Conservation (phyloP, 257 asterid genomes). For the Sherardia arvensis region DNA sequence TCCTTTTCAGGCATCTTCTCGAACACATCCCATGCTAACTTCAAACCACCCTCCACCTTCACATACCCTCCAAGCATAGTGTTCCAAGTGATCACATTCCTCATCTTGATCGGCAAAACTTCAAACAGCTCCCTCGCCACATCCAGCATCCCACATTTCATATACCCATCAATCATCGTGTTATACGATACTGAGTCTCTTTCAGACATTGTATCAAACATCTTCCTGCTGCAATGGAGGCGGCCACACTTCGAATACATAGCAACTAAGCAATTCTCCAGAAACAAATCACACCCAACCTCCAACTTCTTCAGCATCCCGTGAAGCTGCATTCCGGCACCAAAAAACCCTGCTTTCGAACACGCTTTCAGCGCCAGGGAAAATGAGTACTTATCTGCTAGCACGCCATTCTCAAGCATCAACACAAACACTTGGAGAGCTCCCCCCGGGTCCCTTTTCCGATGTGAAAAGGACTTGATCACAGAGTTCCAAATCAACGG, state of each 20-base stretch:
- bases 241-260: slow-evolving; percentile 51
- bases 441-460: slow-evolving; percentile 33
- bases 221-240: slow-evolving; percentile 34
- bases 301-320: slow-evolving; percentile 55
- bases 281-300: slow-evolving; percentile 42
- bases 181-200: slow-evolving; percentile 68
- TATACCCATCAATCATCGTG: slow-evolving; percentile 79
- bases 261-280: slow-evolving; percentile 56
- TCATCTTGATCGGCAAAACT: slow-evolving; percentile 39
- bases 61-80: slow-evolving; percentile 57
- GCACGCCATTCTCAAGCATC: slow-evolving; percentile 59
- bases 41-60: slow-evolving; percentile 37
- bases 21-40: slow-evolving; percentile 43
- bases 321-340: slow-evolving; percentile 63
- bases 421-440: slow-evolving; percentile 53
- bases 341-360: slow-evolving; percentile 31
- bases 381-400: slow-evolving; percentile 54
- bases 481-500: slow-evolving; percentile 69
- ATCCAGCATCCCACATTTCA: slow-evolving; percentile 57
- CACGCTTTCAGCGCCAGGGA: slow-evolving; percentile 68
- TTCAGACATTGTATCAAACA: slow-evolving; percentile 49
- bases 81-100: slow-evolving; percentile 73
- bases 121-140: slow-evolving; percentile 54
- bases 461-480: slow-evolving; percentile 51
- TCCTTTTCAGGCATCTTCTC: slow-evolving; percentile 55